Evolutionary conservation across 202 grass and related monocot genomes (phyloP), one percentile per base, ranked within the genome.

Genomic region (Zoysia matrella): DNA sequence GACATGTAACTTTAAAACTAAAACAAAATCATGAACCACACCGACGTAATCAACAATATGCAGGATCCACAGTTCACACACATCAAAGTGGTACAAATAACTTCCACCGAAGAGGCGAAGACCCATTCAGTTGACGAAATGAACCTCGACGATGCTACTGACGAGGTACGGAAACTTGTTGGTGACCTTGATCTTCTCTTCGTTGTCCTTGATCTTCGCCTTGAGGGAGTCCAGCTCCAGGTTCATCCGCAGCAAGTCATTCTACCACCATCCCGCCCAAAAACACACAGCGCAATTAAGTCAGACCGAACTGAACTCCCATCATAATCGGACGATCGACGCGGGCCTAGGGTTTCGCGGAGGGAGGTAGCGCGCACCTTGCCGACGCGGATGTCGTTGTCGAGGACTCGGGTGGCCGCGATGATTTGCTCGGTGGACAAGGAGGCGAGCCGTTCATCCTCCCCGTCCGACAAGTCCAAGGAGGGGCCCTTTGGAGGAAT

Each of bases 101-200:
- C 12, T 49, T 16, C 8, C 71, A 97, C 14, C 22, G 22, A 30
- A 30, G 22, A 30, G 22, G 22, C 56, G 6, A 7, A 16, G 7
- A 30, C 57, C 6, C 8, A 3, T 60, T 60, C 7, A 60, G 16
- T n/a, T 3, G 7, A 12, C n/a, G 9, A 30, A 30, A 18, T 16
- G 1, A 60, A 41, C 92, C 92, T 98, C 95, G 1, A 98, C 88
- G 56, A 95, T 93, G 88, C 91, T 98, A 54, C 82, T 90, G 4
- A 98, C 92, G n/a, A 93, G 88, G 72, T 95, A 93, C 0, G 92
- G 95, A 0, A 98, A 80, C 71, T 90, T 84, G 85, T 95, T 98
- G 90, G 85, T 91, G 47, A 93, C 80, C 70, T 95, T 98, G 36
- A 98, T 95, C 66, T 91, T 98, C 82, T 90, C 88, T 69, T 95